phyloP scores from a whole-genome alignment of 768 basidiomycete genomes.

The Phallus indusiatus region DNA sequence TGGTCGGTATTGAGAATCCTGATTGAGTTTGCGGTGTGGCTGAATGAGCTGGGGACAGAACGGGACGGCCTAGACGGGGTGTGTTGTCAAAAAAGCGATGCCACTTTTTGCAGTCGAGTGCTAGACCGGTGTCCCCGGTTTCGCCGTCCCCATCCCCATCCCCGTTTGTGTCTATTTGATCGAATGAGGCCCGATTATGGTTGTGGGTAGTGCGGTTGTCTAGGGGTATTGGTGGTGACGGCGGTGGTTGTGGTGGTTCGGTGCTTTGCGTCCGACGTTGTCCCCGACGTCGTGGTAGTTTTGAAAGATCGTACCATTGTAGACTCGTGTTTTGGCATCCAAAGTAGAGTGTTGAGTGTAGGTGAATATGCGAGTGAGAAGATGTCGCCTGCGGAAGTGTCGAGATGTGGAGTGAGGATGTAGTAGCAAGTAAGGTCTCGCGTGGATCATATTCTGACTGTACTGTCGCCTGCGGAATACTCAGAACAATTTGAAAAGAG shows the following conservation, averaged over 20 bases:
- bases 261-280: constrained; percentile 43
- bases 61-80: constrained; percentile 5
- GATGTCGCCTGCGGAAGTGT: constrained; percentile 77
- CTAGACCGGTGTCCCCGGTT: not conserved
- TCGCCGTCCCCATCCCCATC: not conserved
- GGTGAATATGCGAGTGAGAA: constrained; percentile 79
- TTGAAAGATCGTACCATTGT: constrained; percentile 70
- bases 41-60: not conserved
- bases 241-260: constrained; percentile 27
- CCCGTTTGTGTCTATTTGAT: constrained; percentile 27
- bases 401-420: constrained; percentile 67
- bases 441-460: constrained; percentile 83
- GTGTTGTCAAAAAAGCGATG: constrained; percentile 72
- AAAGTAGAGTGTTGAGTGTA: constrained; percentile 60
- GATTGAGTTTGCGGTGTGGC: not conserved
- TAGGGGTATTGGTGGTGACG: not conserved
- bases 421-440: constrained; percentile 55
- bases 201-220: no score
- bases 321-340: constrained; percentile 92
- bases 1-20: not conserved
- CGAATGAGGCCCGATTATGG: not conserved
- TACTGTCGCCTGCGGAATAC: constrained; percentile 68
- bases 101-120: constrained; percentile 20
- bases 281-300: constrained; percentile 11
- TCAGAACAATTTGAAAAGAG: not conserved